phyloP scores from a whole-genome alignment of 129 eudicot species.

The Helichrysum umbraculigerum region DNA sequence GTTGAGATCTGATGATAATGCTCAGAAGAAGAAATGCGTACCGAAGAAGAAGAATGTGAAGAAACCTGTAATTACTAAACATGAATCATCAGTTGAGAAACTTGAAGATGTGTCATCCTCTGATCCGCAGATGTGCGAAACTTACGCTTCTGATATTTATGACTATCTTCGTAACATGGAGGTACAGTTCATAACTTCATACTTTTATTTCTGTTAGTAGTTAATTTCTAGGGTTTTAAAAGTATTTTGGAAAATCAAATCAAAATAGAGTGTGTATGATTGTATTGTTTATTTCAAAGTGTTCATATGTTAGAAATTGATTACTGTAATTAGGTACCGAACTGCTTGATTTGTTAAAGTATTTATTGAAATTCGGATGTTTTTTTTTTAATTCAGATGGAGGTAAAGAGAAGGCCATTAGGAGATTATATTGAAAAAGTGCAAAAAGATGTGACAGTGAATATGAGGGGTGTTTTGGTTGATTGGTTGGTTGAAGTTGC shows the following conservation, averaged over 20 bases:
- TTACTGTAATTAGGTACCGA: background rate
- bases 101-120: slow-evolving; percentile 10
- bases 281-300: background rate
- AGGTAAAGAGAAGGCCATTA: slow-evolving; percentile 67
- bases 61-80: slow-evolving; percentile 7
- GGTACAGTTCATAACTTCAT: slow-evolving; percentile 37
- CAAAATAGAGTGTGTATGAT: background rate
- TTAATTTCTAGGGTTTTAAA: background rate
- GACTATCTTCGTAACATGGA: slow-evolving; percentile 73
- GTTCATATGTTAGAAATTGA: background rate
- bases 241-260: background rate
- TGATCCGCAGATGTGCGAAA: slow-evolving; percentile 80
- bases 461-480: slow-evolving; percentile 69
- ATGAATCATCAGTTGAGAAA: slow-evolving; percentile 26
- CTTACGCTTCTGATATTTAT: slow-evolving; percentile 59
- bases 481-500: slow-evolving; percentile 97
- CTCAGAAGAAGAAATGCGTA: slow-evolving; percentile 23
- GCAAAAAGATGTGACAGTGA: slow-evolving; percentile 80
- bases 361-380: background rate
- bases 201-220: background rate
- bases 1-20: background rate
- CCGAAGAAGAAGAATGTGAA: slow-evolving; percentile 27
- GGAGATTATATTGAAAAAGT: slow-evolving; percentile 66
- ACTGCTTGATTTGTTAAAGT: background rate
- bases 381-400: slow-evolving; percentile 47